Evolutionary conservation across 441 rosid species (phyloP).

Genomic region (Gossypium aridum): DNA sequence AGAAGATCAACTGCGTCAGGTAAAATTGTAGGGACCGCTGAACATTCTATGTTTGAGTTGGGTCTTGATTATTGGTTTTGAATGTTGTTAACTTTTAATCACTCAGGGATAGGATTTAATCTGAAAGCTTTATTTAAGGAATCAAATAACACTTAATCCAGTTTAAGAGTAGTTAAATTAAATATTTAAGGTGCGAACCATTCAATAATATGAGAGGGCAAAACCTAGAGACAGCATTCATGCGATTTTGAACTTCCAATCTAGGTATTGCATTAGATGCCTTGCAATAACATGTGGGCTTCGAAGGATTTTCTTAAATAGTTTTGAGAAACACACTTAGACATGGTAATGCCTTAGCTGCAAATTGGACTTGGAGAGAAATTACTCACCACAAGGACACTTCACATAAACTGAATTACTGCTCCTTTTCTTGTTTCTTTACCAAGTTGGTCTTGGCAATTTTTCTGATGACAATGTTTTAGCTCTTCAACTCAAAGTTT

Average conservation of each 20-base stretch:
- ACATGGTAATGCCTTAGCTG: not conserved
- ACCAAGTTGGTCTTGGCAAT: not conserved
- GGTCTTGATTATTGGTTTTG: not conserved
- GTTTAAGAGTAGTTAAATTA: not conserved
- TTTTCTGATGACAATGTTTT: not conserved
- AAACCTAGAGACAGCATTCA: not conserved
- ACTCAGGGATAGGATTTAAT: not conserved
- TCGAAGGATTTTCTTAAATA: not conserved
- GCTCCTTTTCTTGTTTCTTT: not conserved
- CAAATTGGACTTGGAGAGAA: not conserved
- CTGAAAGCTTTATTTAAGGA: not conserved
- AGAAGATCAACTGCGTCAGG: slow-evolving; percentile 91
- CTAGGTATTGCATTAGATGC: not conserved
- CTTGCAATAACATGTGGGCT: not conserved
- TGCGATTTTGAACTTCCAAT: not conserved
- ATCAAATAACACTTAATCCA: not conserved
- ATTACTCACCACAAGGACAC: not conserved
- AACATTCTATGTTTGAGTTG: not conserved
- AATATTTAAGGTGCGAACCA: not conserved
- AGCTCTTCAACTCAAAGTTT: not conserved
- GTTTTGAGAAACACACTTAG: not conserved
- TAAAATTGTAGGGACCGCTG: slow-evolving; percentile 10
- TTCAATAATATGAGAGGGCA: not conserved
- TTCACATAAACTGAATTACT: not conserved
- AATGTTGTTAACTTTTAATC: not conserved